Evolutionary conservation across 345 rosid species (phyloP), one percentile per base, ranked within the genome.

Genomic region (Brassica rapa): DNA sequence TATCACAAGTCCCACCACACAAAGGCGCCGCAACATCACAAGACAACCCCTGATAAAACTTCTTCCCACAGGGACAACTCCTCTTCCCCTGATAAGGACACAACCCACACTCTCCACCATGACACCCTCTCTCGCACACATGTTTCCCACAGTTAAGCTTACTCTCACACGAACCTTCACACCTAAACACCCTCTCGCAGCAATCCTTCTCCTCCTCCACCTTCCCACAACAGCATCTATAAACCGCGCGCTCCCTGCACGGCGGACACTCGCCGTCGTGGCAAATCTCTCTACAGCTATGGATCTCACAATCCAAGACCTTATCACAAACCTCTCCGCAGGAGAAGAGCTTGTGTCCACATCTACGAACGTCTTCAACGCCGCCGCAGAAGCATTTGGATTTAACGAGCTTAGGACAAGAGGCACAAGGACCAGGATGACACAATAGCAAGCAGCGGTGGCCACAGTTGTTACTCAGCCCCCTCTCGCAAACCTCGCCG

Each of bases 361-460:
- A 94, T 0, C 98, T 86, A 70, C 89, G 89, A 65, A 88, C 90
- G 39, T 89, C 97, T 37, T 80, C 86, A 8, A 83, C 72, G 15
- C 82, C 82, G 0, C 91, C 89, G 12, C 98, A 94, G 70, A 87
- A 92, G 81, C 98, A 94, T 14, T 68, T 66, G 15, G 85, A 65
- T 41, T 85, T 84, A 2, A 89, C 85, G 2, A 90, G 85, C 83
- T 91, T 89, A 1, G 98, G 98, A 72, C 98, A 94, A 43, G 97
- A 76, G 0, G 98, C 95, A 77, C 97, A 91, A 23, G 98, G 94
- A 7, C 97, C 98, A 1, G 98, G 97, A 62, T 94, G 98, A 46
- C 93, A 92, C 10, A 94, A 80, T 5, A 94, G 80, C 75, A 94
- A 81, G 60, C 98, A 92, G 66, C 79, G 84, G 71, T 94, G 97